Evolutionary conservation across 108 stramenopile genomes (phyloP).

Genomic region (Nitzschia putrida): DNA sequence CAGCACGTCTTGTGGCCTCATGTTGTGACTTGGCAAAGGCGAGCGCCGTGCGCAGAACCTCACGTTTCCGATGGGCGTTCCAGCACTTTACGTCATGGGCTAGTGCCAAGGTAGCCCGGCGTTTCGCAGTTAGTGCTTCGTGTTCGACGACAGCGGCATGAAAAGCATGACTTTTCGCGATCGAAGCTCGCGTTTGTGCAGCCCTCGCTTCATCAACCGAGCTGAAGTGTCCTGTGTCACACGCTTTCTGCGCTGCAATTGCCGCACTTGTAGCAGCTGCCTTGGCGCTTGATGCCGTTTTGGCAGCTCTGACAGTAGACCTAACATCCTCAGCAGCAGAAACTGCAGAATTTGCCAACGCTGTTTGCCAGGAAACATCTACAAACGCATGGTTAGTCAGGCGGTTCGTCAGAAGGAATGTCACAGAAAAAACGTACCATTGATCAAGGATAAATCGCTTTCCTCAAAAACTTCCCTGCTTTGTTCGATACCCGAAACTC

Average conservation of each 20-base stretch:
- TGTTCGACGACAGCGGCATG: slow-evolving; percentile 87
- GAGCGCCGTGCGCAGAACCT: slow-evolving; percentile 60
- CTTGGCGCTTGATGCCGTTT: slow-evolving; percentile 70
- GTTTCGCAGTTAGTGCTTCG: slow-evolving; percentile 77
- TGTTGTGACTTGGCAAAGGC: slow-evolving; percentile 69
- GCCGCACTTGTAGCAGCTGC: slow-evolving; percentile 58
- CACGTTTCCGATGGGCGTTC: slow-evolving; percentile 83
- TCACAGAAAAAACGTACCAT: slow-evolving; percentile 53
- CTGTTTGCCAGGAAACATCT: slow-evolving; percentile 86
- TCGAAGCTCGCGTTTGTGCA: slow-evolving; percentile 68
- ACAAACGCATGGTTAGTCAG: neutral
- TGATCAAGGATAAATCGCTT: slow-evolving; percentile 56
- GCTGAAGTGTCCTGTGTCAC: slow-evolving; percentile 48
- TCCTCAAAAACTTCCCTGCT: slow-evolving; percentile 51
- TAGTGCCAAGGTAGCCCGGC: slow-evolving; percentile 71
- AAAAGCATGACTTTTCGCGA: slow-evolving; percentile 80
- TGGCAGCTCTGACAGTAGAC: slow-evolving; percentile 67
- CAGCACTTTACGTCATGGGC: slow-evolving; percentile 86
- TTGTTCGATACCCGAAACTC: slow-evolving; percentile 62
- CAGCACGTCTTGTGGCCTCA: slow-evolving; percentile 66
- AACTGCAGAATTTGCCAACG: slow-evolving; percentile 74
- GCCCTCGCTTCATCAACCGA: slow-evolving; percentile 64
- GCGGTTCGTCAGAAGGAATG: too few relatives aligned
- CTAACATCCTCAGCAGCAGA: slow-evolving; percentile 76
- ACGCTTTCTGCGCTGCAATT: slow-evolving; percentile 46